phyloP scores from a whole-genome alignment of 1,284 basidiomycete species.

The Volvariella surrecta region DNA sequence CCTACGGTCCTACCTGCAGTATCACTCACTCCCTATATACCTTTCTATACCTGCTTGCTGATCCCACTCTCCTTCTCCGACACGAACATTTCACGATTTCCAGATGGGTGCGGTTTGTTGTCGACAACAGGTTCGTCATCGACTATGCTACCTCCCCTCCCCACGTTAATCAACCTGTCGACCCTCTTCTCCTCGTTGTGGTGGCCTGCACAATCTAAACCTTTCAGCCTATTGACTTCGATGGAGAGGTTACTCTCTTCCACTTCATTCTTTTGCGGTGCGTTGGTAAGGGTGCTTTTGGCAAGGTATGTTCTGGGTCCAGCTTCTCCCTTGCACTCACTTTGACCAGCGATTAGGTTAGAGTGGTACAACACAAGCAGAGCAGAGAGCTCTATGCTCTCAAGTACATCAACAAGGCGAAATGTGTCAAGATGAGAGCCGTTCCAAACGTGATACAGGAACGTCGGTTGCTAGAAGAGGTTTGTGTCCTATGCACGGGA shows the following conservation, averaged over 20 bases:
- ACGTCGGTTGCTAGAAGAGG: constrained; percentile 86
- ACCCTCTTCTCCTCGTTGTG: constrained; percentile 5
- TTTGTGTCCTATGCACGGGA: constrained; percentile 19
- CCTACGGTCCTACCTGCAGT: constrained; percentile 1
- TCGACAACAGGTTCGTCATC: constrained; percentile 35
- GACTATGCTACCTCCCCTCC: not conserved
- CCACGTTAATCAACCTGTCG: constrained; percentile 5
- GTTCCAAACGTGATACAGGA: constrained; percentile 97
- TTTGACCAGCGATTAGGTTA: constrained; percentile 52
- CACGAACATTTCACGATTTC: too few species aligned
- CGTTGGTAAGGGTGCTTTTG: constrained; percentile 97
- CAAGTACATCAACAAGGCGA: constrained; percentile 98
- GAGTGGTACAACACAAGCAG: constrained; percentile 98
- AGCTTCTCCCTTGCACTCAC: constrained; percentile 5
- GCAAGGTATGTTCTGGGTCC: constrained; percentile 61
- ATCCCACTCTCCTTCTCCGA: too few species aligned
- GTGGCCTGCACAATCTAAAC: constrained; percentile 2
- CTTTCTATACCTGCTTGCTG: too few species aligned
- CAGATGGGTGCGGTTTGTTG: too few species aligned
- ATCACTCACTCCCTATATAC: too few species aligned
- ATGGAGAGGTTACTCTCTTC: constrained; percentile 94
- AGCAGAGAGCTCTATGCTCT: constrained; percentile 91
- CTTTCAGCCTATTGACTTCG: constrained; percentile 90
- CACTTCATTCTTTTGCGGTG: constrained; percentile 92
- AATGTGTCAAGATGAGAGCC: constrained; percentile 97